Evolutionary conservation across 306 rosid genomes (phyloP), one percentile per base, ranked within the genome.

Genomic region (Lathyrus tuberosus): DNA sequence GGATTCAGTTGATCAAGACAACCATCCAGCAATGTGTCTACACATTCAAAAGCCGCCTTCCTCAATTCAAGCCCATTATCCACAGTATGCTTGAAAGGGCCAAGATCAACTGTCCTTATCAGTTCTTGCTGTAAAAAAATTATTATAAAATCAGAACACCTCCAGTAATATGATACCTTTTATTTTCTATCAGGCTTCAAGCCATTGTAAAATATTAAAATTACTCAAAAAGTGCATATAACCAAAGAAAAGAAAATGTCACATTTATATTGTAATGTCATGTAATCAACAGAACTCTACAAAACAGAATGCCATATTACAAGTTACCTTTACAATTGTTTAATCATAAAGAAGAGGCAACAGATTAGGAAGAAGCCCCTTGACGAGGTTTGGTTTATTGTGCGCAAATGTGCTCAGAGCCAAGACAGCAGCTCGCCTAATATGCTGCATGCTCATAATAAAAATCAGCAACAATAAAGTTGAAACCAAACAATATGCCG

Each of bases 1-100:
- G 99, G 99, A 77, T 95, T 91, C 85, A 95, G 95, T 87, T 95
- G 99, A 84, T 95, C 97, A 60, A 95, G 99, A 82, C 99, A 95
- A 79, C 96, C 91, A 72, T 91, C 99, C 43, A 95, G 87, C 85
- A 95, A 83, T 38, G 97, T 91, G 78, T 95, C 99, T 70, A 95
- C 97, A 28, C 99, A 91, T 80, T 95, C 99, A 69, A 95, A 95
- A 77, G 99, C 99, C 64, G 99, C 99, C 94, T 95, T 95, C 81
- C 99, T 87, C 82, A 95, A 83, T 81, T 95, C 99, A 72, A 95
- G 99, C 52, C 99, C 99, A 84, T 95, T 97, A 81, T 95, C 99
- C 80, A 95, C 99, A 76, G 76, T 86, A 85, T 95, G 99, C 86
- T 95, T 95, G 78, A 95, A 95, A 79, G 99, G 99, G 56, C 99